phyloP scores from a whole-genome alignment of 2,329 filamentous ascomycete species.

The Paraphaeosphaeria sporulosa region DNA sequence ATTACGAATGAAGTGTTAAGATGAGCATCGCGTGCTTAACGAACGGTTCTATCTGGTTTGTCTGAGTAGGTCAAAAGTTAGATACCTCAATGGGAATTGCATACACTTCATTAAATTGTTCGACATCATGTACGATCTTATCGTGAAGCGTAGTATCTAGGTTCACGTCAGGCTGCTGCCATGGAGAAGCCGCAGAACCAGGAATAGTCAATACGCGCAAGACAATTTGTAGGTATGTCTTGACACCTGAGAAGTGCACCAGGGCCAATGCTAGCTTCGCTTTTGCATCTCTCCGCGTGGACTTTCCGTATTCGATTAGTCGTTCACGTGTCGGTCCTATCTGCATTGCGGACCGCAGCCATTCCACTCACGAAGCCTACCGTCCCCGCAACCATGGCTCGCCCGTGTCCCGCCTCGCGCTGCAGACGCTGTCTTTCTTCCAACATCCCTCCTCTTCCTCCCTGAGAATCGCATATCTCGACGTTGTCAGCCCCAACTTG shows the following conservation, averaged over 20 bases:
- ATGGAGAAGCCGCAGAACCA: too few relatives aligned
- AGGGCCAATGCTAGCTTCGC: too few relatives aligned
- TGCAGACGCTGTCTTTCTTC: not conserved
- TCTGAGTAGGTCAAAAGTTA: conserved; percentile 9
- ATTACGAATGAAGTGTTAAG: conserved; percentile 8
- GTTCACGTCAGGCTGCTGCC: too few relatives aligned
- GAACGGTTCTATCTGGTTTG: conserved; percentile 1
- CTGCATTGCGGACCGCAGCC: conserved; percentile 4
- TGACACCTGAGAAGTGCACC: too few relatives aligned
- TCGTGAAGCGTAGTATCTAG: too few relatives aligned
- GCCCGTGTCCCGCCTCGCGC: not conserved
- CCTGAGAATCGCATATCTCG: conserved; percentile 6
- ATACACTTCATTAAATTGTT: not conserved
- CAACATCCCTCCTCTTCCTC: not conserved
- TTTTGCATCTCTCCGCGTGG: conserved; percentile 6
- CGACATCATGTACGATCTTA: not conserved
- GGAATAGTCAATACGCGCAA: too few relatives aligned
- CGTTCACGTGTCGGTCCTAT: conserved; percentile 16
- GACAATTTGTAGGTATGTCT: too few relatives aligned
- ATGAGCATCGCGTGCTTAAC: conserved; percentile 3
- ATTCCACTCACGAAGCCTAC: conserved; percentile 10
- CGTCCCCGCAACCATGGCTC: conserved; percentile 23
- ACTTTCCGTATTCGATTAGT: conserved; percentile 8
- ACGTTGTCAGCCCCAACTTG: not conserved
- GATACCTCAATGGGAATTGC: conserved; percentile 5